These are phyloP conservation scores for Acanthamoeba royreba DNA, from an alignment of 208 protist genomes.

Conservation along the genomic window DNA sequence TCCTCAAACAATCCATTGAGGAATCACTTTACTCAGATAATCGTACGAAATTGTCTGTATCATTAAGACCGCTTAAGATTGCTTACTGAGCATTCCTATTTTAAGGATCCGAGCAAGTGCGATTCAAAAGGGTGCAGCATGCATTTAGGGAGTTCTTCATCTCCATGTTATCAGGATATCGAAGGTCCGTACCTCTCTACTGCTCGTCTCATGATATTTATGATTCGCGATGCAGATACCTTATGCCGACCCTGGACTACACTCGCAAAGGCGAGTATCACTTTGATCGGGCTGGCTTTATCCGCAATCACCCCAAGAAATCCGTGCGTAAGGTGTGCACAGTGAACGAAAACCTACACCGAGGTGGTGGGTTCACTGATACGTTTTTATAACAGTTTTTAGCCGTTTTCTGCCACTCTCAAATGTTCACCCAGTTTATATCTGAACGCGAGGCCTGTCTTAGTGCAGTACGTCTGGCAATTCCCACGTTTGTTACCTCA, in stretches of 20 bases:
- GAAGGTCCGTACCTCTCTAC: background rate
- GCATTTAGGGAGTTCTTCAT: conserved; percentile 28
- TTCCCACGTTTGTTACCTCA: background rate
- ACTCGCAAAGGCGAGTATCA: background rate
- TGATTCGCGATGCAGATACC: no score
- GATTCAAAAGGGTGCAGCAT: background rate
- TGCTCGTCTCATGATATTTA: no score
- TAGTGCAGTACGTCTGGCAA: background rate
- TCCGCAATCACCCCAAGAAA: background rate
- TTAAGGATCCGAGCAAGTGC: background rate
- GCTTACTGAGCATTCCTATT: no score
- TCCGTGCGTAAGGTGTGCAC: background rate
- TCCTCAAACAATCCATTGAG: background rate
- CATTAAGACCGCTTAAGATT: no score
- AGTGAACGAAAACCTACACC: background rate
- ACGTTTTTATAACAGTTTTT: background rate
- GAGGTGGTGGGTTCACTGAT: background rate
- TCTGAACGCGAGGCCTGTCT: background rate
- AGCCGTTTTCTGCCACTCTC: background rate
- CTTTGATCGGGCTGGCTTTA: background rate
- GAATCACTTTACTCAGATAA: background rate
- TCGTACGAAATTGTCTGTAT: background rate
- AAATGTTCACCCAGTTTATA: background rate
- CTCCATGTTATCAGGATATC: background rate
- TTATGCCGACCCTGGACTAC: background rate